Evolutionary conservation across 768 basidiomycete species (phyloP).

Genomic region (Boletus edulis): DNA sequence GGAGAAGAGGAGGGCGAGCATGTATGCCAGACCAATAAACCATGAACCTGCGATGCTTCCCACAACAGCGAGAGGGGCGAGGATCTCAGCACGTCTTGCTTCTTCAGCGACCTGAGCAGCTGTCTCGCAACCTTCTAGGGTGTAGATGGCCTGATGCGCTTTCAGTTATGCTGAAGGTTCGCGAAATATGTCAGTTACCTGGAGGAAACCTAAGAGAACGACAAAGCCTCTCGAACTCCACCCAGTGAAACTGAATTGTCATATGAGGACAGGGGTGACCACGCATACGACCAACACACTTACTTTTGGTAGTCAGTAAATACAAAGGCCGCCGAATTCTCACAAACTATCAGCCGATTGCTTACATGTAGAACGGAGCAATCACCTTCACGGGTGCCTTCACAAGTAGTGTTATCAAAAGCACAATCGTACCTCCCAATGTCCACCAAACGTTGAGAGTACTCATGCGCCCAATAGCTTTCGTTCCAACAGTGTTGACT

Average conservation of each 20-base stretch:
- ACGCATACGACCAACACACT: constrained; percentile 5
- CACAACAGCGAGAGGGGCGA: constrained; percentile 58
- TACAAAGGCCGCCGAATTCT: constrained; percentile 53
- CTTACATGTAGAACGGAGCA: not conserved
- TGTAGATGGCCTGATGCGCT: constrained; percentile 47
- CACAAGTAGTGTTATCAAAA: constrained; percentile 55
- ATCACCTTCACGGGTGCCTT: constrained; percentile 52
- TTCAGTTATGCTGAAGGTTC: not conserved
- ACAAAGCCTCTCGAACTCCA: constrained; percentile 55
- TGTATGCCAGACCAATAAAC: constrained; percentile 54
- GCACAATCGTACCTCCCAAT: constrained; percentile 52
- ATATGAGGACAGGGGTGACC: not conserved
- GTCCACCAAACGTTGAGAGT: constrained; percentile 62
- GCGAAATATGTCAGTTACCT: constrained; percentile 7
- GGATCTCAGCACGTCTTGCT: constrained; percentile 50
- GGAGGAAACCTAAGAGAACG: constrained; percentile 52
- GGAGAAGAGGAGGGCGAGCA: constrained; percentile 57
- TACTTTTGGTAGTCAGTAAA: constrained; percentile 59
- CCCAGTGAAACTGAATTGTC: constrained; percentile 47
- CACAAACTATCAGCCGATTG: not conserved
- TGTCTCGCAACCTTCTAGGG: constrained; percentile 60
- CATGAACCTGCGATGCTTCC: constrained; percentile 55
- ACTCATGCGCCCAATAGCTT: constrained; percentile 55
- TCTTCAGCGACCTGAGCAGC: constrained; percentile 66
- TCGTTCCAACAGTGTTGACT: constrained; percentile 55